Evolutionary conservation across 495 filamentous ascomycete species (phyloP).

Genomic region (Podospora comata): DNA sequence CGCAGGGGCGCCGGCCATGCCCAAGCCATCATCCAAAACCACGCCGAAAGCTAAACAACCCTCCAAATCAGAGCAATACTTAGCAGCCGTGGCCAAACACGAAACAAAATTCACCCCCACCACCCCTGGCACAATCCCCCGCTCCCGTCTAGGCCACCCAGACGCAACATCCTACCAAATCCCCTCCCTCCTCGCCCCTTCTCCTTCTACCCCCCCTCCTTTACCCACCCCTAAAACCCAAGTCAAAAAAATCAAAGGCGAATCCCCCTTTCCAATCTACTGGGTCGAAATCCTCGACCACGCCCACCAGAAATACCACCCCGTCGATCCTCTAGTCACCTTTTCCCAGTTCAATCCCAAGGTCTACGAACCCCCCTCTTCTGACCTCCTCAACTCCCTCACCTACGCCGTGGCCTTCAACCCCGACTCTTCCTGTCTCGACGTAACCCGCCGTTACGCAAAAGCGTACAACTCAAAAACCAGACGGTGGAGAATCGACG

Average conservation of each 20-base stretch:
- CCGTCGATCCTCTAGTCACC: slow-evolving; percentile 82
- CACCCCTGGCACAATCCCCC: slow-evolving; percentile 24
- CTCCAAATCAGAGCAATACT: slow-evolving; percentile 32
- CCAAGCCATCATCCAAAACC: slow-evolving; percentile 46
- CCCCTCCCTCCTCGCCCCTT: slow-evolving; percentile 26
- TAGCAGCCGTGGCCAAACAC: slow-evolving; percentile 35
- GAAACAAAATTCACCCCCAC: slow-evolving; percentile 24
- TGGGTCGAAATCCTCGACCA: slow-evolving; percentile 92
- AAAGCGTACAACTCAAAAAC: slow-evolving; percentile 89
- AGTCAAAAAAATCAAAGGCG: slow-evolving; percentile 40
- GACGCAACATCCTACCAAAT: slow-evolving; percentile 38
- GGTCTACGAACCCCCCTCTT: slow-evolving; percentile 74
- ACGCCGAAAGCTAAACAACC: slow-evolving; percentile 19
- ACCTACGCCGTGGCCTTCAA: slow-evolving; percentile 86
- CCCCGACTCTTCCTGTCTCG: slow-evolving; percentile 63
- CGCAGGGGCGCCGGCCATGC: slow-evolving; percentile 47
- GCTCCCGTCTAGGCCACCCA: slow-evolving; percentile 43
- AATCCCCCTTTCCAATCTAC: slow-evolving; percentile 76
- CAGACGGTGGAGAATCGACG: slow-evolving; percentile 69
- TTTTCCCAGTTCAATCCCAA: slow-evolving; percentile 65
- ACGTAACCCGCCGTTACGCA: slow-evolving; percentile 77
- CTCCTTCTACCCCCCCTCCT: not conserved
- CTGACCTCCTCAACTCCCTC: slow-evolving; percentile 68
- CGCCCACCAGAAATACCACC: slow-evolving; percentile 83
- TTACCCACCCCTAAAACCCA: slow-evolving; percentile 29